Percentiles rank a stretch among this genome's conserved stretches.
These are phyloP conservation scores for Pichia cephalocereana DNA, from an alignment of 805 yeast species.

Conservation along the genomic window DNA sequence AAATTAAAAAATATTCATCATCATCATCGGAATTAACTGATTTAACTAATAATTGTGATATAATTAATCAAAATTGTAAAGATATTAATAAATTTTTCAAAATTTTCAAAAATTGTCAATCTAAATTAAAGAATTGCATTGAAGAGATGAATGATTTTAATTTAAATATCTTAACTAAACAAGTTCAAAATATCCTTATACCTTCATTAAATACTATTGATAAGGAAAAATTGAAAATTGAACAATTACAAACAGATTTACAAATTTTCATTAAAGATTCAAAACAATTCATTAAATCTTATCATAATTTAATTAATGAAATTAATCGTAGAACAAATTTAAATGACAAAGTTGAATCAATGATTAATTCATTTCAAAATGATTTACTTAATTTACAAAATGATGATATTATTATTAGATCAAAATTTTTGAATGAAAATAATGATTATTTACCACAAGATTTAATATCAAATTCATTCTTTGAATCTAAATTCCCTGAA, in stretches of 20 bases:
- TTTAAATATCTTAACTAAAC: constrained; percentile 3
- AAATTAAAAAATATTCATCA: constrained; percentile 39
- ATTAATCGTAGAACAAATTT: constrained; percentile 38
- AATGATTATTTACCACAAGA: constrained; percentile 48
- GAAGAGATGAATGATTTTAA: constrained; percentile 5
- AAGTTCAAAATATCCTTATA: constrained; percentile 5
- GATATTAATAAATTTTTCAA: constrained; percentile 18
- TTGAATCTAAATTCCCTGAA: constrained; percentile 17
- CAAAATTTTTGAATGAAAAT: constrained; percentile 35
- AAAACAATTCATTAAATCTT: constrained; percentile 40
- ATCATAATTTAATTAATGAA: constrained; percentile 43
- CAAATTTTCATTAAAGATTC: constrained; percentile 34
- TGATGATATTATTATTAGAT: constrained; percentile 36
- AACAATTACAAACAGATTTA: constrained; percentile 6
- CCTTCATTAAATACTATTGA: not conserved
- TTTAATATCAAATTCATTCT: constrained; percentile 18
- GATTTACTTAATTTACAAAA: constrained; percentile 30
- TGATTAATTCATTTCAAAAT: constrained; percentile 33
- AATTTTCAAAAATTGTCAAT: constrained; percentile 15
- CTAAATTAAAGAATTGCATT: constrained; percentile 3
- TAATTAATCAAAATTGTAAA: constrained; percentile 22
- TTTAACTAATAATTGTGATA: constrained; percentile 30
- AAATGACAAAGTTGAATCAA: constrained; percentile 30
- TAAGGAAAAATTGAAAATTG: constrained; percentile 8
- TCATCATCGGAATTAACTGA: constrained; percentile 44